phyloP scores from a whole-genome alignment of 305 asterid species.

The Fraxinus nigra region DNA sequence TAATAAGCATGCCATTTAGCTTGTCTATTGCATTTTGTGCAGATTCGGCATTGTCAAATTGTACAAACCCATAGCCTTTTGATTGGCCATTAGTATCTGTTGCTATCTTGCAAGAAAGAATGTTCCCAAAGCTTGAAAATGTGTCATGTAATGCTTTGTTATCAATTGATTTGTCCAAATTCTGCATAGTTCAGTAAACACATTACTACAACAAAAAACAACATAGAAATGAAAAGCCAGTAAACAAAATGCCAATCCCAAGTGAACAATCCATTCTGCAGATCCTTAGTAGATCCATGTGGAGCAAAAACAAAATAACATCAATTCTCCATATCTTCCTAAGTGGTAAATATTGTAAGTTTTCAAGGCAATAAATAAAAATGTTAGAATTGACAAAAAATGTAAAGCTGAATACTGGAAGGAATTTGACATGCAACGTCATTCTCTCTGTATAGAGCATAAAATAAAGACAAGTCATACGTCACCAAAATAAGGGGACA shows the following conservation, averaged over 20 bases:
- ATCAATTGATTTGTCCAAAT: constrained; percentile 30
- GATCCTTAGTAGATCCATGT: not conserved
- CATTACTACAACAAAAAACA: not conserved
- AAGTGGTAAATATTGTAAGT: not conserved
- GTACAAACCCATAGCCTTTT: constrained; percentile 32
- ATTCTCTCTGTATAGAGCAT: not conserved
- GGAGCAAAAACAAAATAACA: not conserved
- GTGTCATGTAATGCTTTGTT: constrained; percentile 34
- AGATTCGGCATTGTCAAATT: constrained; percentile 27
- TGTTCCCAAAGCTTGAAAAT: constrained; percentile 32
- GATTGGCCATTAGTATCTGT: constrained; percentile 32
- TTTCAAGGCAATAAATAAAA: not conserved
- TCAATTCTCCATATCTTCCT: not conserved
- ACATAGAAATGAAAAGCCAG: not conserved
- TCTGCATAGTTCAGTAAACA: constrained; percentile 9
- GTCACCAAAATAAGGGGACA: not conserved
- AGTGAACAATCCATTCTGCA: not conserved
- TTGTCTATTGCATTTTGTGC: constrained; percentile 31
- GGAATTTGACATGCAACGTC: not conserved
- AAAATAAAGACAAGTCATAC: not conserved
- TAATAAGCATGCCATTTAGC: constrained; percentile 31
- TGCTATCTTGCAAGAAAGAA: constrained; percentile 35
- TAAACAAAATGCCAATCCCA: not conserved
- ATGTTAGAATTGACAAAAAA: not conserved
- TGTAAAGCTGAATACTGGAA: not conserved